Evolutionary conservation across 768 basidiomycete genomes (phyloP).

Genomic region (Lactarius sanguifluus): DNA sequence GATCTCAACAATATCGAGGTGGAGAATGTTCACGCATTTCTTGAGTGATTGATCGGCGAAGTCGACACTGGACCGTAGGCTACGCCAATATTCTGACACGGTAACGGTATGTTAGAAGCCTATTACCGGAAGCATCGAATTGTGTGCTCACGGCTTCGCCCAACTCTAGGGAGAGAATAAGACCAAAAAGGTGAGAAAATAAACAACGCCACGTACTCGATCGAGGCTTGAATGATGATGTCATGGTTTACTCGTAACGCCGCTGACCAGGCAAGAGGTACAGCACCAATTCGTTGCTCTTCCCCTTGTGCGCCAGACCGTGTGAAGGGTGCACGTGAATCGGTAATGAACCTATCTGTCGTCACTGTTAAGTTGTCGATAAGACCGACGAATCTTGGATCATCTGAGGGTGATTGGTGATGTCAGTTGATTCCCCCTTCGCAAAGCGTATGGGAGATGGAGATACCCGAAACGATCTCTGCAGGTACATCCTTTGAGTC

Average conservation of each 20-base stretch:
- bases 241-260: slow-evolving; percentile 8
- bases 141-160: slow-evolving; percentile 6
- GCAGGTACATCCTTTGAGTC: slow-evolving; percentile 9
- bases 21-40: slow-evolving; percentile 7
- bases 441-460: neutral
- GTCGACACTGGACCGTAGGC: slow-evolving; percentile 7
- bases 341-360: neutral
- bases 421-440: neutral
- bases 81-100: slow-evolving; percentile 9
- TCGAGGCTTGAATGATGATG: slow-evolving; percentile 7
- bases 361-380: neutral
- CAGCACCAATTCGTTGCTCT: neutral
- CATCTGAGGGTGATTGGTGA: neutral
- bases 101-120: neutral
- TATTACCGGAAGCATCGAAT: no score
- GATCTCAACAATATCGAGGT: slow-evolving; percentile 12
- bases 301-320: neutral
- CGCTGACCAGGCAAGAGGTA: slow-evolving; percentile 4
- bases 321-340: neutral
- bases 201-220: slow-evolving; percentile 2
- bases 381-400: neutral
- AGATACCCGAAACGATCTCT: slow-evolving; percentile 13
- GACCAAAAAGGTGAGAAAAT: neutral
- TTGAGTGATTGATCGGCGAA: slow-evolving; percentile 4
- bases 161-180: neutral